Evolutionary conservation across 345 rosid genomes (phyloP), one percentile per base, ranked within the genome.

Genomic region (Salix exigua): DNA sequence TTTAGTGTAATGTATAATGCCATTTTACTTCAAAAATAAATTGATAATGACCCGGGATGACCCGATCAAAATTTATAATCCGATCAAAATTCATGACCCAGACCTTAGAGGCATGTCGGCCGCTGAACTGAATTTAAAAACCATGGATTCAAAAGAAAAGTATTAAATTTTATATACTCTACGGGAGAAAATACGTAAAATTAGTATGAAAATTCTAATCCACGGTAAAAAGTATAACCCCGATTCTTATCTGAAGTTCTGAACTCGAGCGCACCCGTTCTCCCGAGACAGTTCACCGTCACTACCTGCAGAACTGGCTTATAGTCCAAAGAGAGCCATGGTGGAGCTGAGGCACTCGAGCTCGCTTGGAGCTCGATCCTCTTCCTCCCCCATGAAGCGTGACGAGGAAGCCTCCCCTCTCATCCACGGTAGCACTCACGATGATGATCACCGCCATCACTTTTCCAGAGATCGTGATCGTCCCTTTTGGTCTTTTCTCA

Each of bases 341-440:
- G 99, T 87, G 53, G 99, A 96, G 97, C 93, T 91, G 50, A 83
- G 99, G 83, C 96, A 96, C 88, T 91, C 98, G 82, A 87, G 92
- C 87, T 92, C 97, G 76, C 80, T 84, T 68, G 99, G 99, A 17
- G 85, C 90, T 89, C 89, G 99, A 74, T 82, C 92, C 81, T 68
- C 92, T 53, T 87, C 94, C 62, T 96, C 99, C 58, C 99, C 99
- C 16, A 81, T 84, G 89, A 88, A 87, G 82, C 97, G 97, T 69
- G 98, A 94, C 70, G 98, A 88, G 25, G 96, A 89, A 58, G 76
- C 93, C 2, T 94, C 94, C 1, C 97, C 99, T 72, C 94, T 91
- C 53, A 82, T 90, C 66, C 83, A 88, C 74, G 97, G 88, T 73
- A 84, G 83, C 76, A 73, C 77, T 25, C 71, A 89, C 11, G 82